Base-by-base conservation (phyloP, 129 eudicot genomes). In the Dittrichia graveolens region DNA sequence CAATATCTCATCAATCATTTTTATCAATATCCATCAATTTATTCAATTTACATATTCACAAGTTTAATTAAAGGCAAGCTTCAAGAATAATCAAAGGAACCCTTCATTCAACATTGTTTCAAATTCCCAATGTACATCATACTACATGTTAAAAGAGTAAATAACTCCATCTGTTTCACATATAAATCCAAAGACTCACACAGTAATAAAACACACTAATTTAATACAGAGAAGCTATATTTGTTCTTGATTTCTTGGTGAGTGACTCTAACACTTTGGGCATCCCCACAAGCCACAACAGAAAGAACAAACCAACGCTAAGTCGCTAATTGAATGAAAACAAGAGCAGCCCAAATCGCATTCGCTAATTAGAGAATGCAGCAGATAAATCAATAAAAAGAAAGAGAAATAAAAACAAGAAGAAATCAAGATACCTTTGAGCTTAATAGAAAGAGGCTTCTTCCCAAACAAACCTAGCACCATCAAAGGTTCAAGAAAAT, bases 401-500 rank as follows among this genome's bases (percentile, higher is more conserved):
- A 69, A 31, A 65, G 3, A 58, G 4, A 46, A 44, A 40, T 9
- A 4, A n/a, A 35, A 34, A 0, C 5, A 46, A 8, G 55, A 24
- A 14, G 19, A 14, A 70, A 65, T 24, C 4, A n/a, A n/a, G 44
- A 7, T 77, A 89, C 98, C 98, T 88, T 79, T 87, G 14, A 94
- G 97, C 71, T 84, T 84, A 56, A 94, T 94, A 18, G 80, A 81
- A 55, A 88, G 89, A 9, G 97, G 88, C 43, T 88, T 94, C 83
- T 94, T 90, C 73, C 88, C 97, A 39, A 94, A 94, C 84, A 94
- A 86, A 57, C 84, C 94, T 43, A 90, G 79, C 80, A 94, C 86
- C 53, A 88, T 72, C 74, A 94, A 75, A 5, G 99, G 97, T 82
- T 94, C 97, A 64, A 94, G 58, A 67, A 90, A 94, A 65, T 88